Evolutionary conservation across 164 flowering plant species (phyloP).

Genomic region (Akebia trifoliata): DNA sequence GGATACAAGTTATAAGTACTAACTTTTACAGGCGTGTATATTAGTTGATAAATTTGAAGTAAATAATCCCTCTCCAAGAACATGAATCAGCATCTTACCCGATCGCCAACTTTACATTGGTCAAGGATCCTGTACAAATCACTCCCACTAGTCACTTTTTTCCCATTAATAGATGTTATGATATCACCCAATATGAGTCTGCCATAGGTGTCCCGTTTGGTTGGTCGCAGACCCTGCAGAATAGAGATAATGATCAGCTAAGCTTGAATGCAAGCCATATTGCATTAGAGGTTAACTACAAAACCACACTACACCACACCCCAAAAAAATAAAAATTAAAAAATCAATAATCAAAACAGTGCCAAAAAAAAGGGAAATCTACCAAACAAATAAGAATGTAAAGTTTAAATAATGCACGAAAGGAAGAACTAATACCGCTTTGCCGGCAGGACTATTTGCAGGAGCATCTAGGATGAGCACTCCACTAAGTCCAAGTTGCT

Average conservation of each 20-base stretch:
- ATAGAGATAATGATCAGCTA: background rate
- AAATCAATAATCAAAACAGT: background rate
- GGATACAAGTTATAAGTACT: too few relatives aligned
- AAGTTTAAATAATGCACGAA: background rate
- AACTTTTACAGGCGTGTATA: too few relatives aligned
- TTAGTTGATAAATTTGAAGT: too few relatives aligned
- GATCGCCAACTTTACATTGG: conserved; percentile 87
- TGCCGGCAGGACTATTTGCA: conserved; percentile 88
- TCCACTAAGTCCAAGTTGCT: conserved; percentile 93
- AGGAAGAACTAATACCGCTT: conserved; percentile 55
- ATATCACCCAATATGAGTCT: conserved; percentile 90
- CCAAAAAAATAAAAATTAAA: background rate
- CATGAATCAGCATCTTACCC: conserved; percentile 41
- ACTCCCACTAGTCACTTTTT: conserved; percentile 78
- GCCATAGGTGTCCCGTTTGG: conserved; percentile 89
- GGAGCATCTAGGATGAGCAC: conserved; percentile 97
- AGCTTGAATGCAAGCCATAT: background rate
- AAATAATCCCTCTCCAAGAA: too few relatives aligned
- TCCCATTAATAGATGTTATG: conserved; percentile 89
- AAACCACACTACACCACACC: too few relatives aligned
- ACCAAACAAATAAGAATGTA: background rate
- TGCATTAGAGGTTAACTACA: too few relatives aligned
- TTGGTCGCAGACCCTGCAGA: conserved; percentile 69
- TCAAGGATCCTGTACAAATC: conserved; percentile 97
- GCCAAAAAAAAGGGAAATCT: background rate